phyloP scores from a whole-genome alignment of 495 filamentous ascomycete species.

The Podospora sp. region DNA sequence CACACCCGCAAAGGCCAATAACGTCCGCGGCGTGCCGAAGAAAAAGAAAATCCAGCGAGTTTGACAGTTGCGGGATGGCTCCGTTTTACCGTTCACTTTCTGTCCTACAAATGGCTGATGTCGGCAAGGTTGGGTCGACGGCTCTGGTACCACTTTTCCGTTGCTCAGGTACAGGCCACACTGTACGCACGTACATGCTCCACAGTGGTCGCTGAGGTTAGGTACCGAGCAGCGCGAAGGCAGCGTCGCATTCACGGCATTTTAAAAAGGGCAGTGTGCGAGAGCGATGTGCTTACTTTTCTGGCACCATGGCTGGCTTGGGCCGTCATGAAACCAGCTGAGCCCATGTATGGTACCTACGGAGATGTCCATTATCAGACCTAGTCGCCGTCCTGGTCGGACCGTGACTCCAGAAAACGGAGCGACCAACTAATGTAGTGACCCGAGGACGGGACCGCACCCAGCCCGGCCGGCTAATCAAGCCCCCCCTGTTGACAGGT shows the following conservation, averaged over 20 bases:
- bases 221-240: neutral
- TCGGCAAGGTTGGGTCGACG: neutral
- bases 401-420: slow-evolving; percentile 19
- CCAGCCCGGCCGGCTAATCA: slow-evolving; percentile 14
- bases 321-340: neutral
- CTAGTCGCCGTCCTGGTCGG: neutral
- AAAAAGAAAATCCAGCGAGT: neutral
- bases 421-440: neutral
- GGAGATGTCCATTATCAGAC: neutral
- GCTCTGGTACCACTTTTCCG: neutral
- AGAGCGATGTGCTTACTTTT: neutral
- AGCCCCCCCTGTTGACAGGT: neutral
- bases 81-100: neutral
- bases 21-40: neutral
- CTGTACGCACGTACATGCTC: neutral
- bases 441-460: slow-evolving; percentile 13
- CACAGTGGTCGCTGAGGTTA: neutral
- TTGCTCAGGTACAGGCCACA: neutral
- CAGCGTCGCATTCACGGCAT: neutral
- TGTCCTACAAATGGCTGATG: neutral
- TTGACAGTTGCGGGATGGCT: neutral
- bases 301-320: neutral
- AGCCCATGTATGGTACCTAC: neutral
- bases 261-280: neutral
- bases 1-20: neutral